Percentiles rank a stretch among this genome's conserved stretches.
These are phyloP conservation scores for Trichophyton schoenleinii DNA, from an alignment of 2,329 filamentous ascomycete species.

Conservation along the genomic window DNA sequence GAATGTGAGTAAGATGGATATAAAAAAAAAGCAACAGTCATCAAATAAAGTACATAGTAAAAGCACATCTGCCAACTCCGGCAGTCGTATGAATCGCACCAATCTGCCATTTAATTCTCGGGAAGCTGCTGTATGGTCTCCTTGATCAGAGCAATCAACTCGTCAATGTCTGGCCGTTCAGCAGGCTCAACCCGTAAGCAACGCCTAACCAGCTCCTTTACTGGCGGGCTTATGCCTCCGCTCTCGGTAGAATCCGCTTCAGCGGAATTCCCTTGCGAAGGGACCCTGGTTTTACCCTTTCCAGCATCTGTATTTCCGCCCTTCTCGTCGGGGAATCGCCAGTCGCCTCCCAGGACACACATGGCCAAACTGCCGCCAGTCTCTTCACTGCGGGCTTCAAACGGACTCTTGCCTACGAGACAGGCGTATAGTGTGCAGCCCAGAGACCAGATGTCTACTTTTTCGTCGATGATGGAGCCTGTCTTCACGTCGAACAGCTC, in stretches of 20 bases:
- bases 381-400: slow-evolving; percentile 90
- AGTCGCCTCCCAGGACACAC: slow-evolving; percentile 86
- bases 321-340: slow-evolving; percentile 82
- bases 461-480: slow-evolving; percentile 80
- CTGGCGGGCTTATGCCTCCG: slow-evolving; percentile 56
- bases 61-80: background rate
- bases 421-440: slow-evolving; percentile 97
- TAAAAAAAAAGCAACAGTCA: background rate
- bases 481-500: slow-evolving; percentile 98
- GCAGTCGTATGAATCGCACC: background rate
- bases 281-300: slow-evolving; percentile 23
- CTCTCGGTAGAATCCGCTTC: slow-evolving; percentile 8
- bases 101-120: slow-evolving; percentile 1
- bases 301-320: slow-evolving; percentile 49
- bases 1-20: background rate
- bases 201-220: slow-evolving; percentile 74
- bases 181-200: slow-evolving; percentile 78
- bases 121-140: slow-evolving; percentile 45
- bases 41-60: background rate
- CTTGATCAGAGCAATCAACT: slow-evolving; percentile 70
- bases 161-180: slow-evolving; percentile 76
- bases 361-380: slow-evolving; percentile 87
- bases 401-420: slow-evolving; percentile 89
- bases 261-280: slow-evolving; percentile 21
- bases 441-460: slow-evolving; percentile 94